Percentiles rank a stretch among this genome's conserved stretches.
Conservation (phyloP, 2,329 filamentous ascomycete species). For the Coniochaeta sp. region DNA sequence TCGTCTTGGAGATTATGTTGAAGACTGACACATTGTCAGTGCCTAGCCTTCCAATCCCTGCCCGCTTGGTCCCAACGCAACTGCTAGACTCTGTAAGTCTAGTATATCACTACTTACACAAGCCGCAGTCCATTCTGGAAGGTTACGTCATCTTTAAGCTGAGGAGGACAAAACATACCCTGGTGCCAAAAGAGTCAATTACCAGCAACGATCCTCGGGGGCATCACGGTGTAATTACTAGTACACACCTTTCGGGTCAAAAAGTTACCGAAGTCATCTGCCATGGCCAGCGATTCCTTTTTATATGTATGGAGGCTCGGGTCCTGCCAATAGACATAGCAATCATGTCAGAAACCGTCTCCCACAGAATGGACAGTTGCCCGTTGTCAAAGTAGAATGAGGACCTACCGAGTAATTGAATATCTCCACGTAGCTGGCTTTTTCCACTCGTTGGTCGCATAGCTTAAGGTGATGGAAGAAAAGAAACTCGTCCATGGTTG, state of each 20-base stretch:
- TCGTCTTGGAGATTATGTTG: constrained; percentile 14
- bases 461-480: background rate
- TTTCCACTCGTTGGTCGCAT: constrained; percentile 1
- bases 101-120: constrained; percentile 2
- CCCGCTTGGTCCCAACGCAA: background rate
- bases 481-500: background rate
- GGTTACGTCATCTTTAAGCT: background rate
- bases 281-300: background rate
- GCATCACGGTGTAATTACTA: background rate
- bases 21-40: constrained; percentile 7
- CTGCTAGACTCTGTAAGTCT: background rate
- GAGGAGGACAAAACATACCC: constrained; percentile 7
- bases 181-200: background rate
- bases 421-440: constrained; percentile 12
- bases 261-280: constrained; percentile 10
- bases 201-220: background rate
- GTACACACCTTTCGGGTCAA: constrained; percentile 8
- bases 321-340: background rate
- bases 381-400: background rate
- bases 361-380: background rate
- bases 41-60: background rate
- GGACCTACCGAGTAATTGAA: constrained; percentile 13
- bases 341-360: background rate
- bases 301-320: background rate
- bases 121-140: constrained; percentile 8